Conservation (phyloP, 148 eudicot species). For the Spergularia bocconei region DNA sequence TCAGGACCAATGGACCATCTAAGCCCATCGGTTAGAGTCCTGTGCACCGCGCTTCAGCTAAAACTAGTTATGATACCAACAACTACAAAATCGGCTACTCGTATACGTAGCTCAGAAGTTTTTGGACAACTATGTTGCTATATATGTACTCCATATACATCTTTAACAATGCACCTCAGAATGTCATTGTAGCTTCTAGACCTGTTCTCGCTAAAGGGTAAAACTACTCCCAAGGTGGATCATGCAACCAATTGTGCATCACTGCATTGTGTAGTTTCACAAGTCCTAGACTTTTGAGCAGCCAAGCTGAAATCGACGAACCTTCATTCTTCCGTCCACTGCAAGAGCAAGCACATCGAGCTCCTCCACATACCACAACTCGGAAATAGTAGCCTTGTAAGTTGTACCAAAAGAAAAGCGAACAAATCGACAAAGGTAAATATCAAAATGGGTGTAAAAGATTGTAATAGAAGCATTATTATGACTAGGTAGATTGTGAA, state of each 20-base stretch:
- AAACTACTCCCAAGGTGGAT: not conserved
- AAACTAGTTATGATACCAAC: too few species aligned
- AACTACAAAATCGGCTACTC: too few species aligned
- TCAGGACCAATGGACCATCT: too few species aligned
- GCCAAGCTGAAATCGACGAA: slow-evolving; percentile 57
- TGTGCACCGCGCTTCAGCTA: too few species aligned
- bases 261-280: not conserved
- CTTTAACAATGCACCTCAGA: not conserved
- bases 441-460: not conserved
- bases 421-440: not conserved
- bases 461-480: too few species aligned
- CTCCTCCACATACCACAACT: slow-evolving; percentile 97
- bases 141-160: too few species aligned
- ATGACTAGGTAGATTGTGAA: too few species aligned
- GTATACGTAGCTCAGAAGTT: too few species aligned
- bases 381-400: slow-evolving; percentile 74
- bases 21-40: too few species aligned
- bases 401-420: too few species aligned
- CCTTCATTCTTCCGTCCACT: slow-evolving; percentile 71
- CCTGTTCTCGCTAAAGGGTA: not conserved
- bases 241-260: not conserved
- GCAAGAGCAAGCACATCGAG: slow-evolving; percentile 88
- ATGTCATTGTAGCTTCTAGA: too few species aligned
- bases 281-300: slow-evolving; percentile 51
- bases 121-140: too few species aligned